Base-by-base conservation (phyloP, 495 filamentous ascomycete genomes). In the Darksidea phi region DNA sequence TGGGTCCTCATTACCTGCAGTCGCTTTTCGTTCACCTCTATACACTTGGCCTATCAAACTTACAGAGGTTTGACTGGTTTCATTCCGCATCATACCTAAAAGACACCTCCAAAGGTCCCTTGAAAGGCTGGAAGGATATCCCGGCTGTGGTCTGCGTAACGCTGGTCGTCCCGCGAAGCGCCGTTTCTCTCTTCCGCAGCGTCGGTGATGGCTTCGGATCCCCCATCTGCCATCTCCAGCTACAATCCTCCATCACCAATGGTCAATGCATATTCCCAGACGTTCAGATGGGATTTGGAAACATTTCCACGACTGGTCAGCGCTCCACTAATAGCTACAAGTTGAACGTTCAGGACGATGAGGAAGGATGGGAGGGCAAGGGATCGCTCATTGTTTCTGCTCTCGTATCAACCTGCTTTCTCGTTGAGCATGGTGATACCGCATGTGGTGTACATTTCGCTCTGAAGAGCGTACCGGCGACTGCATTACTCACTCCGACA, bases 391-490 rank as follows among this genome's bases (percentile, higher is more conserved):
- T 57, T 3, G 54, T 37, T 17, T 18, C 38, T 17, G 46, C 47
- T 17, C 24, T 57, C 23, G 54, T 42, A 8, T 42, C 42, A 13
- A 48, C 42, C 17, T 57, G 23, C 42, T 15, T 32, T 10, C 13
- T 79, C 77, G 7, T 80, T 2, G 36, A 38, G 10, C 12, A 8
- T 23, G 32, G 51, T 1, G 36, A 25, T 11, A 13, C 51, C 10
- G 21, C 36, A 17, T 25, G 38, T 10, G 1, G 21, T 10, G 38
- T 55, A 8, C 5, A 24, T 23, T 43, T 55, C 18, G 52, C 21
- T 1, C 10, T 55, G 18, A 45, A 43, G 36, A 42, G 36, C 36
- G 15, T 13, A 2, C 17, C 17, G 1, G 7, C 52, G 1, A 55
- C 5, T 15, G 23, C 5, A 4, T 8, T 11, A 10, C 28, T 55